Conservation (phyloP, 129 eudicot species). For the Tagetes erecta region DNA sequence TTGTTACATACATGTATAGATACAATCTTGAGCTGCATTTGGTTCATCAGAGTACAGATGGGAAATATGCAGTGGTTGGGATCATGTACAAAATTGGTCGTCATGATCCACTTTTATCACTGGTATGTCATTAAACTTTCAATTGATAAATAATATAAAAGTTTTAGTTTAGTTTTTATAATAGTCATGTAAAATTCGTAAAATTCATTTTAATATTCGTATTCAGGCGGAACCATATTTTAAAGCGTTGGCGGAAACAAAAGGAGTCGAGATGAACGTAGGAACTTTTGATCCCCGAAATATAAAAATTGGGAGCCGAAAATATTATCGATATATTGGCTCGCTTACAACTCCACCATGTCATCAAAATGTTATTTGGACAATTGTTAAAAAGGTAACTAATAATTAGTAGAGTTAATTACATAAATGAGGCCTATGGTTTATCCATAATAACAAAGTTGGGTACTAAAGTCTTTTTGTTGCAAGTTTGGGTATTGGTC, state of each 20-base stretch:
- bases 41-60: conserved; percentile 49
- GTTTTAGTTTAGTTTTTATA: not conserved
- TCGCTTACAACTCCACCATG: conserved; percentile 77
- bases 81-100: conserved; percentile 58
- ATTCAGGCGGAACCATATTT: conserved; percentile 43
- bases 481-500: no score
- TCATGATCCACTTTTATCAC: conserved; percentile 44
- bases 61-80: conserved; percentile 51
- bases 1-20: conserved; percentile 17
- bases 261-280: conserved; percentile 34
- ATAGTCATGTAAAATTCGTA: no score
- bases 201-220: not conserved
- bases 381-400: conserved; percentile 52
- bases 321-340: conserved; percentile 67
- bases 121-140: conserved; percentile 30
- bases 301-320: conserved; percentile 51
- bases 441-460: no score
- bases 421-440: no score
- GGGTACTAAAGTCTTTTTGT: no score
- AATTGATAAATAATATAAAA: not conserved
- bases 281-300: conserved; percentile 49
- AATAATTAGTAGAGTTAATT: no score
- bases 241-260: conserved; percentile 36
- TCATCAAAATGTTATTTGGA: conserved; percentile 55
- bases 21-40: conserved; percentile 56